Conservation (phyloP, 2,329 filamentous ascomycete species). For the Scytalidium sp. region DNA sequence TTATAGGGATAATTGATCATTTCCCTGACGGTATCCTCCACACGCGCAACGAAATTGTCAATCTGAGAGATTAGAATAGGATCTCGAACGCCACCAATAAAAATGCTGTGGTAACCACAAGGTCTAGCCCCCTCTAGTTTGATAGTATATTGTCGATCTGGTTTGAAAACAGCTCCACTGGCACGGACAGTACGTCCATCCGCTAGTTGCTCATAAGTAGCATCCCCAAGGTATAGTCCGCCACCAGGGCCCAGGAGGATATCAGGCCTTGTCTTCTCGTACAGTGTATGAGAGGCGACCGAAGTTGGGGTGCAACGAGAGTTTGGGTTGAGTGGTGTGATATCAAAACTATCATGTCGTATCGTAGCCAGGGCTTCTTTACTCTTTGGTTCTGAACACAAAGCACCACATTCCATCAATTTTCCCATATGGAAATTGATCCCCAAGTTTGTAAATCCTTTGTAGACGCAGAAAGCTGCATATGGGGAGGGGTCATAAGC, state of each 20-base stretch:
- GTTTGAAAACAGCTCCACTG: slow-evolving; percentile 33
- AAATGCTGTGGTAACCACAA: slow-evolving; percentile 41
- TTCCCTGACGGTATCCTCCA: slow-evolving; percentile 27
- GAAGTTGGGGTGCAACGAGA: slow-evolving; percentile 43
- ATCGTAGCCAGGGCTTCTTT: slow-evolving; percentile 29
- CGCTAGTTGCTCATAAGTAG: slow-evolving; percentile 40
- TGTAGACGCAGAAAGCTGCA: slow-evolving; percentile 33
- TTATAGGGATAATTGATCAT: slow-evolving; percentile 3
- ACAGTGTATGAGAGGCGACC: slow-evolving; percentile 50
- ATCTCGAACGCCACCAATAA: slow-evolving; percentile 43
- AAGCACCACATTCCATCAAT: slow-evolving; percentile 48
- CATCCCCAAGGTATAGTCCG: slow-evolving; percentile 34
- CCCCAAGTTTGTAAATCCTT: slow-evolving; percentile 18
- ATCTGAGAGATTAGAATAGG: slow-evolving; percentile 43
- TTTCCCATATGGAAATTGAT: slow-evolving; percentile 46
- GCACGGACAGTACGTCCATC: slow-evolving; percentile 36
- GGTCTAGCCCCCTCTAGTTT: slow-evolving; percentile 46
- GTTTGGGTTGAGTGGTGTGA: slow-evolving; percentile 35
- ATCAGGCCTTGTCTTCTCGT: slow-evolving; percentile 52
- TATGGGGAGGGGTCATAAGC: slow-evolving; percentile 38
- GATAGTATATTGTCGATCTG: slow-evolving; percentile 43
- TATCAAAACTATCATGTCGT: slow-evolving; percentile 38
- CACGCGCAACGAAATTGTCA: slow-evolving; percentile 29
- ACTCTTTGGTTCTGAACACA: slow-evolving; percentile 36
- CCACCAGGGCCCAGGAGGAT: slow-evolving; percentile 46